Conservation (phyloP, 1,284 basidiomycete species). For the Puccinia polysora region DNA sequence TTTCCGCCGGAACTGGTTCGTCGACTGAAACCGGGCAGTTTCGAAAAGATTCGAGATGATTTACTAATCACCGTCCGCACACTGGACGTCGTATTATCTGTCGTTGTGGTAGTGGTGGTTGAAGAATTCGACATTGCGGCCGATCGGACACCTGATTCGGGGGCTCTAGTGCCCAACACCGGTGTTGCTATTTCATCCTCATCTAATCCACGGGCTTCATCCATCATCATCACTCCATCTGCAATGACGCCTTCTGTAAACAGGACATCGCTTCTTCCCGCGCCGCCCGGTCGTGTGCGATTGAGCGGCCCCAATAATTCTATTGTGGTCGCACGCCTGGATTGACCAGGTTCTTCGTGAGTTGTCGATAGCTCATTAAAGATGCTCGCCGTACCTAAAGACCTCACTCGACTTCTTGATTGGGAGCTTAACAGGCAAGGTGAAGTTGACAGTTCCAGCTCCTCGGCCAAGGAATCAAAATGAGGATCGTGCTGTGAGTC, state of each 20-base stretch:
- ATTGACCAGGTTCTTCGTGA: neutral
- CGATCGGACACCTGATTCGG: neutral
- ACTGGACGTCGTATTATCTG: slow-evolving; percentile 18
- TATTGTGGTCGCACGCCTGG: too few species aligned
- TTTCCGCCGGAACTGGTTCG: slow-evolving; percentile 12
- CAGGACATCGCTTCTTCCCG: too few species aligned
- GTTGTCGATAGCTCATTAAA: slow-evolving; percentile 9
- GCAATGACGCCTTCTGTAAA: too few species aligned
- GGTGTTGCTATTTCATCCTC: too few species aligned
- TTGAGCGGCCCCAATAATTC: too few species aligned
- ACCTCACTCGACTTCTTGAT: neutral
- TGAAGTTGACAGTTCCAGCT: neutral
- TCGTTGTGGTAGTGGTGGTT: slow-evolving; percentile 1
- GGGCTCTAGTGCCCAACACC: too few species aligned
- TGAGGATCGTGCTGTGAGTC: neutral
- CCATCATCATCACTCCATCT: too few species aligned
- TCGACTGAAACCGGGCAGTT: slow-evolving; percentile 1
- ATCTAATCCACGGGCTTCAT: too few species aligned
- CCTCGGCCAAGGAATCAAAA: slow-evolving; percentile 22
- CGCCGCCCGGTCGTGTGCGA: too few species aligned
- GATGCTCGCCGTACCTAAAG: slow-evolving; percentile 9
- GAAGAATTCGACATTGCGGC: neutral
- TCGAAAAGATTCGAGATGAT: slow-evolving; percentile 19
- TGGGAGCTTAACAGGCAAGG: neutral
- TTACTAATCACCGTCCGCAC: slow-evolving; percentile 14